Base-by-base conservation (phyloP, 768 basidiomycete genomes). In the Pseudohyphozyma bogoriensis region DNA sequence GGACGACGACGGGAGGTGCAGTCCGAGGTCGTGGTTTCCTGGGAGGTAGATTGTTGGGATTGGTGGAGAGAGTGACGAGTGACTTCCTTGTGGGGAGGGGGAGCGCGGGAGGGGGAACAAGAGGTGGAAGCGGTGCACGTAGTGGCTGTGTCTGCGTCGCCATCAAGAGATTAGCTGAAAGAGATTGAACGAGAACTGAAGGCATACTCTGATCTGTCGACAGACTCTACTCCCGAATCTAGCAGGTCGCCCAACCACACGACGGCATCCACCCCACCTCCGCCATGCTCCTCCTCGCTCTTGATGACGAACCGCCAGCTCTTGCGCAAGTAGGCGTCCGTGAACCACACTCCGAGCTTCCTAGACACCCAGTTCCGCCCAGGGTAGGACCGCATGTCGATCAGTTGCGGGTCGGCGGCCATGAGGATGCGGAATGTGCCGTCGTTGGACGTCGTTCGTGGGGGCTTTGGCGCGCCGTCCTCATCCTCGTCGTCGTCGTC, bases 21-120 rank as follows among this genome's bases (percentile, higher is more conserved):
- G 87, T 82, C 86, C 87, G 36, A 86, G 78, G 69, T 97, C 93
- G 70, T 91, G 90, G 71, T 96, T 97, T 9, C 93, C 93, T 4
- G 90, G 85, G 32, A 92, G 78, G 70, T 82, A 85, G 73, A 85
- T 60, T 78, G 55, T 47, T 3, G 61, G 66, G 37, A 59, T 39
- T 9, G 59, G 60, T 20, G 65, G 61, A 29, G 39, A 33, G 44
- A 56, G 60, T 28, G 24, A 42, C 33, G 45, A n/a, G n/a, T n/a
- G n/a, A n/a, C n/a, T n/a, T n/a, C 52, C 32, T 42, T 46, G 33
- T 24, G 49, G 47, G 9, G 36, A 24, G n/a, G 51, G 4, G 42
- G 36, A 10, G 50, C 15, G 47, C 2, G 64, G 49, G 47, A 56
- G 51, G 15, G 47, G 32, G 26, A 49, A 63, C 40, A 56, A 52